These are phyloP conservation scores for Eremomyces bilateralis DNA, from an alignment of 495 filamentous ascomycete species.

Conservation along the genomic window DNA sequence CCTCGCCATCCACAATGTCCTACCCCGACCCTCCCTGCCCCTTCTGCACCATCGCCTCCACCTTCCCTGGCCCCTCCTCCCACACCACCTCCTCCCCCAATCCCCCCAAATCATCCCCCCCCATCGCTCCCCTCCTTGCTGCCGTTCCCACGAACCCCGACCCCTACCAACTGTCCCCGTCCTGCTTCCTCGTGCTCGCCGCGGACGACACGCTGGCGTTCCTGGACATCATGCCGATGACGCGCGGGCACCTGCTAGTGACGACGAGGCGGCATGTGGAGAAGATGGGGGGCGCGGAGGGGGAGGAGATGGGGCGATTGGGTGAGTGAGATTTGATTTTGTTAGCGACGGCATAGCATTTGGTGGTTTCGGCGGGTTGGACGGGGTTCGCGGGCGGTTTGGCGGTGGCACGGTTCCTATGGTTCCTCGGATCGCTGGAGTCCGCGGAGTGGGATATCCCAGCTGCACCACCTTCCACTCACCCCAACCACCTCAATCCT, in stretches of 20 bases:
- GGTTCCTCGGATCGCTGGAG: no score
- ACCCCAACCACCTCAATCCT: background rate
- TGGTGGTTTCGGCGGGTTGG: no score
- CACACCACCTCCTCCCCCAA: slow-evolving; percentile 6
- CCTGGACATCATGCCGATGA: slow-evolving; percentile 74
- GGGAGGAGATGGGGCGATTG: slow-evolving; percentile 35
- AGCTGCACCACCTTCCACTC: background rate
- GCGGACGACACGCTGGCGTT: slow-evolving; percentile 58
- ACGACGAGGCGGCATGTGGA: slow-evolving; percentile 47
- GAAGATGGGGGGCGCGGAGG: slow-evolving; percentile 47
- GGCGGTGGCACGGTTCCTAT: no score
- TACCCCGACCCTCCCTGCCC: no score
- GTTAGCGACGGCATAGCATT: no score
- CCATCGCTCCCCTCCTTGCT: slow-evolving; percentile 14
- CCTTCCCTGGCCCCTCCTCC: slow-evolving; percentile 14
- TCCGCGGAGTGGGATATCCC: no score
- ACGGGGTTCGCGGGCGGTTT: no score
- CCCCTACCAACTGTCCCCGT: slow-evolving; percentile 11
- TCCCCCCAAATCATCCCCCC: slow-evolving; percentile 18
- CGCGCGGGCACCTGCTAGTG: slow-evolving; percentile 56
- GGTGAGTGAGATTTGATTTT: slow-evolving; percentile 7
- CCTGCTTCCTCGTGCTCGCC: slow-evolving; percentile 43
- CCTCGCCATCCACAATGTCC: no score
- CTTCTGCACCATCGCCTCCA: slow-evolving; percentile 40
- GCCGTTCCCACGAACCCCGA: slow-evolving; percentile 15